Base-by-base conservation (phyloP, 2,329 filamentous ascomycete genomes). In the Incumbomyces lentus region DNA sequence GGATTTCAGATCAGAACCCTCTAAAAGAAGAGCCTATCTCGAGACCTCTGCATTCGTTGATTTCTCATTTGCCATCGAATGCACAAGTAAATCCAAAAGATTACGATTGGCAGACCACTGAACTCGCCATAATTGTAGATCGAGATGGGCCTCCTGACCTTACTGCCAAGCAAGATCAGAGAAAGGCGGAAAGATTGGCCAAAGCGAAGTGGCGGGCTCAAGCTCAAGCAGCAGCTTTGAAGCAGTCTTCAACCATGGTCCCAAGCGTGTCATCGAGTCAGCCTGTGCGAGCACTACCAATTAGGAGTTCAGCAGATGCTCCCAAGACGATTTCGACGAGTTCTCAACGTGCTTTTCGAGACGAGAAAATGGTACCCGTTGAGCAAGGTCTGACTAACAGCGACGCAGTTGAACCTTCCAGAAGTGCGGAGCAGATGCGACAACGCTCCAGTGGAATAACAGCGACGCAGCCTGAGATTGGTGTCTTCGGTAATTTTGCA, bases 391-490 rank as follows among this genome's bases (percentile, higher is more conserved):
- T 16, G 17, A 44, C 26, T 31, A 18, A 37, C 11, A 43, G 52
- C 10, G 41, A 34, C 26, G 48, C 50, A 29, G 47, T 52, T 16
- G 46, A 46, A 41, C 52, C 47, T 32, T 33, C 39, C 16, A 16
- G 17, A 14, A 44, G 43, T 36, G 45, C 48, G 37, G 40, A 18
- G 31, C 46, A 50, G 34, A 40, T 26, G 13, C 31, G 17, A 1
- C 47, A 45, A 6, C 45, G 42, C 2, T 16, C 11, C 13, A 12
- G 33, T 35, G 33, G 4, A 35, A n/a, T 56, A 26, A 51, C 31
- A 16, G 49, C 50, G 49, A 55, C 49, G 10, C 54, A 56, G 38
- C 54, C 54, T 5, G 54, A 52, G 37, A 44, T 47, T 42, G 54
- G 54, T 17, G 51, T 44, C 10, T 54, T 50, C 47, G 53, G 51